Conservation (phyloP, 208 protist species). For the Leishmania mexicana region DNA sequence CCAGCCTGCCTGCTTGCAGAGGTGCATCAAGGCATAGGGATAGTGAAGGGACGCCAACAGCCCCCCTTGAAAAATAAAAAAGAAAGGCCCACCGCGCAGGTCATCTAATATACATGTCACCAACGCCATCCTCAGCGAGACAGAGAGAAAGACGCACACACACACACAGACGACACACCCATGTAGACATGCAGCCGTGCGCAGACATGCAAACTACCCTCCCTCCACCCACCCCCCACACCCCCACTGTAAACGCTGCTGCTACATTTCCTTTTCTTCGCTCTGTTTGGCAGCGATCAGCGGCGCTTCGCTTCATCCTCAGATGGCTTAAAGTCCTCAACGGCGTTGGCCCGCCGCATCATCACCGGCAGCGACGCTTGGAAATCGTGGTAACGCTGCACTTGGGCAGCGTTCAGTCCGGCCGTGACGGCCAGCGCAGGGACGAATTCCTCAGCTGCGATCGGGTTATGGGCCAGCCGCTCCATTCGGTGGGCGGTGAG, state of each 20-base stretch:
- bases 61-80: not conserved
- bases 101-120: not conserved
- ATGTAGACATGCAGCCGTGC: not conserved
- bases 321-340: constrained; percentile 68
- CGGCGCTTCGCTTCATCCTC: constrained; percentile 71
- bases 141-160: not conserved
- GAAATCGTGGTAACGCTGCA: constrained; percentile 67
- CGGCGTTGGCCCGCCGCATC: constrained; percentile 68
- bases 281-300: not conserved
- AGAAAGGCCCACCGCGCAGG: not conserved
- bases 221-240: not conserved
- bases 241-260: not conserved
- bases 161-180: not conserved
- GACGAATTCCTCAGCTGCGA: constrained; percentile 82
- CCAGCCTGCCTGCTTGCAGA: not conserved
- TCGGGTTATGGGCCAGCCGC: constrained; percentile 64
- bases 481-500: constrained; percentile 72
- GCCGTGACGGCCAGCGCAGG: constrained; percentile 53
- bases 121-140: not conserved
- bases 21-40: not conserved
- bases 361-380: constrained; percentile 60
- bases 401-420: constrained; percentile 58
- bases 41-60: too few species aligned
- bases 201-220: not conserved
- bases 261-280: not conserved